Base-by-base conservation (phyloP, 2,329 filamentous ascomycete genomes). In the Colletotrichum horii region DNA sequence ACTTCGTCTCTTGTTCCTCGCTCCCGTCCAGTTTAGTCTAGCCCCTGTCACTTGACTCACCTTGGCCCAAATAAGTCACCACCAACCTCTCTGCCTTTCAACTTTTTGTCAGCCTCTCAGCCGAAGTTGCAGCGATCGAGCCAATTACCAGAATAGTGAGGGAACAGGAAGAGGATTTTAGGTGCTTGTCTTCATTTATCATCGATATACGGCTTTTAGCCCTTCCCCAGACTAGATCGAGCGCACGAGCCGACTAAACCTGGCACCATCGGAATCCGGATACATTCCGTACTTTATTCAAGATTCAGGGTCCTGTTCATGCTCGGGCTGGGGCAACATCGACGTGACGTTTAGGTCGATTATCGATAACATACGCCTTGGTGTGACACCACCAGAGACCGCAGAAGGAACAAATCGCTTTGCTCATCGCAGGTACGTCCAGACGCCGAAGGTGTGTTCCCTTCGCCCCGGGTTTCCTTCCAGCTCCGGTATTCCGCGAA, bases 261-360 rank as follows among this genome's bases (percentile, higher is more conserved):
- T 70, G 32, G 30, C 15, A 55, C 24, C 26, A 64, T 74, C 34
- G 62, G 62, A 69, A 68, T n/a, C 58, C 66, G 55, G 52, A 26
- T 69, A 67, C 38, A 30, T 52, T 52, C 43, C 43, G 43, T 52
- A 52, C 43, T 52, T 67, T 55, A 48, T 26, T 30, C 34, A 28
- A 58, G 32, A 65, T 69, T 38, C 70, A 64, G 70, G 70, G 73
- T 67, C 64, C 56, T 16, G 62, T 75, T 75, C 74, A 58, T 73
- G 73, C 56, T 58, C 34, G 70, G 58, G 64, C 69, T 56, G 56
- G 34, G 67, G 73, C 62, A 69, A 48, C 65, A 64, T 64, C 16
- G 32, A 73, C 56, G 62, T 75, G 70, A 73, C 70, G 62, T 73
- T 65, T 68, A 28, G 64, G 30, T 64, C 60, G 32, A 34, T 64